A percentile compares a stretch with the other conserved stretches of the same genome.
Conservation (phyloP, 1,284 basidiomycete species). For the Cerioporus squamosus region DNA sequence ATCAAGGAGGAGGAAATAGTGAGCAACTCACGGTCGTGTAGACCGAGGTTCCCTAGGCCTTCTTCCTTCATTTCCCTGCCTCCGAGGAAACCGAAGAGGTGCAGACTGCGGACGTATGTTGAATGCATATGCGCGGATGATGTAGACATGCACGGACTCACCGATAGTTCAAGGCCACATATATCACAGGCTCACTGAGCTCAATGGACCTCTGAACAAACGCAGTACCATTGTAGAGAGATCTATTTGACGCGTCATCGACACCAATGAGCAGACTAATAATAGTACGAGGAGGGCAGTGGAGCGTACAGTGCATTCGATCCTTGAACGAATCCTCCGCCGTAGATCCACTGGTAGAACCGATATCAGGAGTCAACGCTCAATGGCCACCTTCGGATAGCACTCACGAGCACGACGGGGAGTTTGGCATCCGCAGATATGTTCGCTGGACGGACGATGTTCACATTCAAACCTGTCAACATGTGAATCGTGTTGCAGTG, state of each 20-base stretch:
- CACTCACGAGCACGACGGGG: neutral
- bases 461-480: neutral
- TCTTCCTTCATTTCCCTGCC: slow-evolving; percentile 52
- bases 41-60: slow-evolving; percentile 56
- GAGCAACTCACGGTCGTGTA: slow-evolving; percentile 51
- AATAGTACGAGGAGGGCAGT: neutral
- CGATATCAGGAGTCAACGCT: neutral
- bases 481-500: too few species aligned
- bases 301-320: neutral
- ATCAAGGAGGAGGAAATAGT: neutral
- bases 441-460: neutral
- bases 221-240: slow-evolving; percentile 20
- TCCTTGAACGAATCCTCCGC: neutral
- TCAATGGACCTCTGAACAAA: slow-evolving; percentile 54
- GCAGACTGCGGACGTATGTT: neutral
- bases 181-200: slow-evolving; percentile 51
- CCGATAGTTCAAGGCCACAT: slow-evolving; percentile 64
- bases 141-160: slow-evolving; percentile 11
- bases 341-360: neutral
- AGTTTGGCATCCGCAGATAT: neutral
- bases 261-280: slow-evolving; percentile 2
- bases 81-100: slow-evolving; percentile 47
- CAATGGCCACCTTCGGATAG: neutral
- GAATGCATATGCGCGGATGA: neutral
- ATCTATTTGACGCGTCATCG: slow-evolving; percentile 9